Evolutionary conservation across 768 basidiomycete species (phyloP).

Genomic region (Naganishia antarctica): DNA sequence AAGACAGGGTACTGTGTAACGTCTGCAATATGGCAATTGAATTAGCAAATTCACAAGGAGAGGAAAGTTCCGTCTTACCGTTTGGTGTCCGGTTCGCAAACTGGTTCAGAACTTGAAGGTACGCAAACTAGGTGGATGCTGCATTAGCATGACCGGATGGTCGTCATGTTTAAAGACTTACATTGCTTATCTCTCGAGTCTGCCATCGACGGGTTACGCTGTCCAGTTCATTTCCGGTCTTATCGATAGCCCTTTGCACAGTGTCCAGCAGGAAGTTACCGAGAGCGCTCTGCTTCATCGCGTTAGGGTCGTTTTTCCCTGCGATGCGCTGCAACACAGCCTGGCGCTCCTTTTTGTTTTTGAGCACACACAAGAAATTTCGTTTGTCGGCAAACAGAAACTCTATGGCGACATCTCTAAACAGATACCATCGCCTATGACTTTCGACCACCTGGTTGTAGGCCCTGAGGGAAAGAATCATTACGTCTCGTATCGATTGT

Average conservation of each 20-base stretch:
- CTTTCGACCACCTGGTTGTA: conserved; percentile 72
- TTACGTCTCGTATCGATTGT: too few species aligned
- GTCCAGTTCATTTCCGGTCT: conserved; percentile 43
- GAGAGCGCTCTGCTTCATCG: conserved; percentile 54
- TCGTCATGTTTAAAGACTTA: conserved; percentile 46
- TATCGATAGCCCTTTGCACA: conserved; percentile 43
- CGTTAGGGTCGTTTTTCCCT: conserved; percentile 56
- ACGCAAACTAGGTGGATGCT: conserved; percentile 65
- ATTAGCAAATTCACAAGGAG: not conserved
- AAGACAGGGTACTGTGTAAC: conserved; percentile 89
- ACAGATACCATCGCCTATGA: conserved; percentile 77
- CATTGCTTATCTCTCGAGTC: conserved; percentile 84
- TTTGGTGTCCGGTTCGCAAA: conserved; percentile 87
- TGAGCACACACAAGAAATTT: conserved; percentile 76
- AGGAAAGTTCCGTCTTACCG: conserved; percentile 46
- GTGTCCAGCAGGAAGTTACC: conserved; percentile 46
- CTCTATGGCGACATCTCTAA: conserved; percentile 89
- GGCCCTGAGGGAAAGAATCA: conserved; percentile 56
- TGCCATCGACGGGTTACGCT: conserved; percentile 65
- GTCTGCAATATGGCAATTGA: conserved; percentile 49
- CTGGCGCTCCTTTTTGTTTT: conserved; percentile 62
- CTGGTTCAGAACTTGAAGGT: conserved; percentile 82
- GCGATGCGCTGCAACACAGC: conserved; percentile 38
- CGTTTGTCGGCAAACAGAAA: conserved; percentile 90
- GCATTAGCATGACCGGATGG: not conserved